These are phyloP conservation scores for Phytophthora tentaculata DNA, from an alignment of 352 stramenopile species.

Conservation along the genomic window DNA sequence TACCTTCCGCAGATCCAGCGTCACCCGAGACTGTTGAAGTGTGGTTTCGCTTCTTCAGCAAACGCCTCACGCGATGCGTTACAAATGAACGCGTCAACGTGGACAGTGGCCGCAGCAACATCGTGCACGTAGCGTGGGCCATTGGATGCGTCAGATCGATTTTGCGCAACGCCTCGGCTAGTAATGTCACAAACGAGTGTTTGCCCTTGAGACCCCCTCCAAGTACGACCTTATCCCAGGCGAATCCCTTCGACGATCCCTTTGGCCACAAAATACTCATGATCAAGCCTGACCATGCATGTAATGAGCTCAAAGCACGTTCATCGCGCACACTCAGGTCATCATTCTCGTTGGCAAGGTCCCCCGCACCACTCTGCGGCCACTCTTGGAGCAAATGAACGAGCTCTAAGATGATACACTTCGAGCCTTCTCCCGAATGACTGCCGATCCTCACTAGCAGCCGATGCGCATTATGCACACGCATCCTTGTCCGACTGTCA, in stretches of 20 bases:
- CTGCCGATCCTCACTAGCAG: conserved; percentile 71
- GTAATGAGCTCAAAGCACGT: conserved; percentile 71
- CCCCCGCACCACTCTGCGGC: conserved; percentile 32
- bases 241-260: conserved; percentile 74
- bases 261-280: conserved; percentile 91
- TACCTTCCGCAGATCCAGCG: neutral
- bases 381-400: conserved; percentile 74
- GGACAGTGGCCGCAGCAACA: conserved; percentile 81
- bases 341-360: conserved; percentile 9
- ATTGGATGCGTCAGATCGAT: conserved; percentile 81
- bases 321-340: conserved; percentile 71
- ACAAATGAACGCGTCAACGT: conserved; percentile 85
- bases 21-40: conserved; percentile 2
- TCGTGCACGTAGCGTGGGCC: conserved; percentile 74
- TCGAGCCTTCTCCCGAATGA: conserved; percentile 80
- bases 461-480: conserved; percentile 71
- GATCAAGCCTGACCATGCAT: conserved; percentile 85
- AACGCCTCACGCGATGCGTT: conserved; percentile 66
- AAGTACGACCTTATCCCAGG: conserved; percentile 82
- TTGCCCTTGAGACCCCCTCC: conserved; percentile 72
- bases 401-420: conserved; percentile 78
- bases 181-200: conserved; percentile 76
- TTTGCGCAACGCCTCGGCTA: conserved; percentile 81
- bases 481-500: conserved; percentile 49
- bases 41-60: conserved; percentile 67